These are phyloP conservation scores for Dentipellis sp. DNA, from an alignment of 768 basidiomycete genomes.

Conservation along the genomic window DNA sequence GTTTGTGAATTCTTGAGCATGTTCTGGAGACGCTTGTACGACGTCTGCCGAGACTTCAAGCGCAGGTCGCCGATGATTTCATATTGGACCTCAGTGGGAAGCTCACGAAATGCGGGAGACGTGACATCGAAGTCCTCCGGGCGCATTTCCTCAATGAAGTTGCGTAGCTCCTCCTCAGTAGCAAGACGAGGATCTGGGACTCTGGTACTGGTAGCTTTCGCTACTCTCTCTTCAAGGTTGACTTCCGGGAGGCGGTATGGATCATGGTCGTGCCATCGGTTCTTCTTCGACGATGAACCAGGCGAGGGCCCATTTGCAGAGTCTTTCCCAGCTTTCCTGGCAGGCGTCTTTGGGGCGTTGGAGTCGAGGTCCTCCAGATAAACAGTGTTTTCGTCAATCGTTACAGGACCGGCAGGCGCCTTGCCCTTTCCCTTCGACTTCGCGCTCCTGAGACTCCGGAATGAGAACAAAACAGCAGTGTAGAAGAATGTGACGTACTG, in stretches of 20 bases:
- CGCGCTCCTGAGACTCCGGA: background rate
- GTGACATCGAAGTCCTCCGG: slow-evolving; percentile 92
- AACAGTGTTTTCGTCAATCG: slow-evolving; percentile 63
- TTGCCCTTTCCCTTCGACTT: slow-evolving; percentile 36
- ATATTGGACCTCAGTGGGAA: slow-evolving; percentile 95
- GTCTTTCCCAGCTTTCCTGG: slow-evolving; percentile 23
- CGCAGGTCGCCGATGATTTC: slow-evolving; percentile 96
- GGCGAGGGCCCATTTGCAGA: slow-evolving; percentile 22
- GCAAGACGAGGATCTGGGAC: slow-evolving; percentile 88
- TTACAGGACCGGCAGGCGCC: slow-evolving; percentile 34
- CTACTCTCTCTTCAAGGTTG: slow-evolving; percentile 53
- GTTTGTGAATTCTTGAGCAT: slow-evolving; percentile 79
- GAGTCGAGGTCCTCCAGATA: slow-evolving; percentile 83
- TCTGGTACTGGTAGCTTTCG: slow-evolving; percentile 47
- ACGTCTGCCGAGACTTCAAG: slow-evolving; percentile 90
- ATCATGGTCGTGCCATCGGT: slow-evolving; percentile 69
- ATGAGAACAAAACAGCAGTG: background rate
- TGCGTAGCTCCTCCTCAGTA: slow-evolving; percentile 88
- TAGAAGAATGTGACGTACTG: slow-evolving; percentile 27
- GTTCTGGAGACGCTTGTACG: slow-evolving; percentile 80
- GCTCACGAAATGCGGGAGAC: slow-evolving; percentile 81
- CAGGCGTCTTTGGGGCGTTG: slow-evolving; percentile 41
- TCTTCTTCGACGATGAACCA: slow-evolving; percentile 46
- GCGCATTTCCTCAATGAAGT: slow-evolving; percentile 93
- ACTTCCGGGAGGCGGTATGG: slow-evolving; percentile 90